Base-by-base conservation (phyloP, 306 rosid genomes). In the Hylodesmum podocarpum region DNA sequence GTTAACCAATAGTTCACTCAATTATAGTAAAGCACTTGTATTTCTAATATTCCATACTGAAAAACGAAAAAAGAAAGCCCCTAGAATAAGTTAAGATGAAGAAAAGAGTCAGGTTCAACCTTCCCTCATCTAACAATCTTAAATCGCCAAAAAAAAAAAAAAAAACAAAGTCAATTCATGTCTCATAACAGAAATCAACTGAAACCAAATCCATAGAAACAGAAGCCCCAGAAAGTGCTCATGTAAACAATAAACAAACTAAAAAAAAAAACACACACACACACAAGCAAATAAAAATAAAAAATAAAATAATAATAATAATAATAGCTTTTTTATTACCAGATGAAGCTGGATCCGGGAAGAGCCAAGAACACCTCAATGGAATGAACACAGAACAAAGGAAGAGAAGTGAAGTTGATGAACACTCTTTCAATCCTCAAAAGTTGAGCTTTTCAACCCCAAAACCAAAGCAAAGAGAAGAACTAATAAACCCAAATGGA, bases 341-440 rank as follows among this genome's bases (percentile, higher is more conserved):
- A 39, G 51, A 84, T 55, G 78, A 65, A 85, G 54, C 78, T 82
- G 91, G 97, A 92, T 94, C 98, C 90, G 69, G 82, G 81, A 78
- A 85, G 81, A 72, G 82, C 67, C 64, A 73, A 79, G 70, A 66
- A 77, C 70, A 64, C 54, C 77, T 59, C 70, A 54, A 62, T 2
- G 37, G 67, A 84, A 79, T 59, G 74, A 76, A 36, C 78, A 78
- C 66, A 81, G 51, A 80, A 41, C 66, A 76, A 79, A 70, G 62
- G 1, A 49, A 46, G 54, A 31, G 86, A 87, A 69, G 70, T 73
- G 74, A 75, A 79, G 76, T 29, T 80, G 85, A 69, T 77, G 82
- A 70, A 79, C 40, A 34, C 49, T 46, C 37, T 14, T 24, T 59
- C 9, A 43, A 15, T 15, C 80, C 84, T 83, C 54, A 77, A 88